Evolutionary conservation across 2,329 filamentous ascomycete species (phyloP).

Genomic region (Juglanconis juglandina): DNA sequence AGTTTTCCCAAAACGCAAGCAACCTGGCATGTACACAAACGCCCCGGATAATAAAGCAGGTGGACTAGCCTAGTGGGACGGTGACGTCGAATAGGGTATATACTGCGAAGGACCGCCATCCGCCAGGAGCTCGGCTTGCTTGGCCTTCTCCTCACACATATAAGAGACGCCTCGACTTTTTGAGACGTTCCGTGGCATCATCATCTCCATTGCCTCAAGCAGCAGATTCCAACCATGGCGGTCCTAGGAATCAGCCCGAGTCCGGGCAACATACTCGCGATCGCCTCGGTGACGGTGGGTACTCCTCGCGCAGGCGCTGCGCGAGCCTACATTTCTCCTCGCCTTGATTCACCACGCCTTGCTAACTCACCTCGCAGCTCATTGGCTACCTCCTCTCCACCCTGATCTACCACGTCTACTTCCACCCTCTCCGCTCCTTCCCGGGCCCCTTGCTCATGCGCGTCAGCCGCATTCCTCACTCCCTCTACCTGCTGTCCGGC

Average conservation of each 20-base stretch:
- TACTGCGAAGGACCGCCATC: too few species aligned
- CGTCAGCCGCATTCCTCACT: conserved; percentile 16
- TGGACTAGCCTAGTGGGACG: too few species aligned
- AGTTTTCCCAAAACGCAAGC: too few species aligned
- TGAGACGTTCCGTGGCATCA: background rate
- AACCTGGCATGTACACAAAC: too few species aligned
- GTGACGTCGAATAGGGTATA: too few species aligned
- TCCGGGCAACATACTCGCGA: conserved; percentile 1
- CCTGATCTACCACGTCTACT: conserved; percentile 18
- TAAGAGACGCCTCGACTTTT: too few species aligned
- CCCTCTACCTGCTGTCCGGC: conserved; percentile 5
- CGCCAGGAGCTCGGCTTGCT: too few species aligned
- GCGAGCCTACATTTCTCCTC: background rate
- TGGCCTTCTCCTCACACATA: too few species aligned
- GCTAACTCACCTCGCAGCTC: background rate
- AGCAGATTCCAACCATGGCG: background rate
- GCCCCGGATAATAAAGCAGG: too few species aligned
- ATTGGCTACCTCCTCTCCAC: conserved; percentile 3
- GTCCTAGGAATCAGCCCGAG: background rate
- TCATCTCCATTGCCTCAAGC: background rate
- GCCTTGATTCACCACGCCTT: background rate
- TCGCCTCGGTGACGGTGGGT: conserved; percentile 12
- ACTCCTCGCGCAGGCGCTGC: background rate
- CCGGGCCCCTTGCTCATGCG: conserved; percentile 21
- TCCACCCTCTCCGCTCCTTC: conserved; percentile 22